Conservation (phyloP, 805 yeast species). For the Metschnikowia baotianmanensis region DNA sequence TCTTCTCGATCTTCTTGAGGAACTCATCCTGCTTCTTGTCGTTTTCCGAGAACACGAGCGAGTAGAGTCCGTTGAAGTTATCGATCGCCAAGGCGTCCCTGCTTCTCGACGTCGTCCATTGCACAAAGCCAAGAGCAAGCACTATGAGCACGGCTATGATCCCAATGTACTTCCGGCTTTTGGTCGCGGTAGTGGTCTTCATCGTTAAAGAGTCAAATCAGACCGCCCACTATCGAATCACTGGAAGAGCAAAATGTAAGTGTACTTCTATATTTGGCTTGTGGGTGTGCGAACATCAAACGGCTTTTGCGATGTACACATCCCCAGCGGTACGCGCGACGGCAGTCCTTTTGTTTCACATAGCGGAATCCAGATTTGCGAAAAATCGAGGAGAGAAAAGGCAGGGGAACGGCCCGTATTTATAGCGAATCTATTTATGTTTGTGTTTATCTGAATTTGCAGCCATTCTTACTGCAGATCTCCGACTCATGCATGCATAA, state of each 20-base stretch:
- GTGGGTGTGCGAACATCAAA: neutral
- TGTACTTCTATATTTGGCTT: neutral
- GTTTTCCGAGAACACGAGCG: conserved; percentile 41
- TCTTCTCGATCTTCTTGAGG: conserved; percentile 54
- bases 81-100: conserved; percentile 26
- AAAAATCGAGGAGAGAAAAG: too few relatives aligned
- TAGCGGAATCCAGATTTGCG: neutral
- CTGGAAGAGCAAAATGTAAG: neutral
- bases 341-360: too few relatives aligned
- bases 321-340: neutral
- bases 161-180: conserved; percentile 27
- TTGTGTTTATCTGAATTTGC: too few relatives aligned
- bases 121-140: conserved; percentile 25
- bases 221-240: neutral
- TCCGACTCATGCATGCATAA: too few relatives aligned
- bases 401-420: neutral
- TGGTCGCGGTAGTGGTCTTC: conserved; percentile 19
- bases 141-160: conserved; percentile 27
- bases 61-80: conserved; percentile 37
- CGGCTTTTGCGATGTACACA: neutral
- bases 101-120: conserved; percentile 27
- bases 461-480: too few relatives aligned
- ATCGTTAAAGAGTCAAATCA: conserved; percentile 1
- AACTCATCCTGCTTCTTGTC: conserved; percentile 52
- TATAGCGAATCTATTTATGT: too few relatives aligned